phyloP scores from a whole-genome alignment of 2,329 filamentous ascomycete species.

The Aspergillus ustus region DNA sequence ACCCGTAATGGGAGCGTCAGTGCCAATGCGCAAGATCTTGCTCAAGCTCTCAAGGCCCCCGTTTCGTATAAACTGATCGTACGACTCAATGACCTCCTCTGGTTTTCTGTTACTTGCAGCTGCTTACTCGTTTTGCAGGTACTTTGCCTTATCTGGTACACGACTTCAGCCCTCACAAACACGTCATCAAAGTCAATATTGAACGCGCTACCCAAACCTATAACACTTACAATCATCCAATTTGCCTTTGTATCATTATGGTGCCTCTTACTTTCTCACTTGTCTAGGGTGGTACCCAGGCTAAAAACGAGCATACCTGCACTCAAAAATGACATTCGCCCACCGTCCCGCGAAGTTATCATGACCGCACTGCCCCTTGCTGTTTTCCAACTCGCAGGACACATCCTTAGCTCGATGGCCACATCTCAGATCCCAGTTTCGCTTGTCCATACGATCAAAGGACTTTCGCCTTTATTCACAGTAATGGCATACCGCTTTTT shows the following conservation, averaged over 20 bases:
- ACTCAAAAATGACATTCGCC: constrained; percentile 80
- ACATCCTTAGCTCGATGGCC: constrained; percentile 90
- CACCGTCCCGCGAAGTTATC: constrained; percentile 80
- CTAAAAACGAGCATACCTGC: constrained; percentile 75
- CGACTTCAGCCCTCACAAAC: constrained; percentile 93
- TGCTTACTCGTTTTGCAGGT: constrained; percentile 57
- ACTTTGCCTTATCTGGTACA: constrained; percentile 90
- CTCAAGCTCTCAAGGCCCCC: constrained; percentile 86
- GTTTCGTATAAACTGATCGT: constrained; percentile 88
- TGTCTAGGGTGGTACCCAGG: constrained; percentile 73
- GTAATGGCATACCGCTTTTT: constrained; percentile 89
- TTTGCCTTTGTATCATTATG: constrained; percentile 90
- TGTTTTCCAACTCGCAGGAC: constrained; percentile 88
- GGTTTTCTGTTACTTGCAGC: background rate
- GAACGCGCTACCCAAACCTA: constrained; percentile 85
- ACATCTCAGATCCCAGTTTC: constrained; percentile 96
- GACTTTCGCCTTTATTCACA: constrained; percentile 91
- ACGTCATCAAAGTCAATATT: constrained; percentile 97
- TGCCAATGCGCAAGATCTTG: constrained; percentile 91
- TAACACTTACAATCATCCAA: constrained; percentile 89
- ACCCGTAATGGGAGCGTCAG: constrained; percentile 82
- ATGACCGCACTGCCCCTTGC: constrained; percentile 88
- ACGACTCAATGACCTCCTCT: constrained; percentile 42
- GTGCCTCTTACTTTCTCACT: constrained; percentile 78
- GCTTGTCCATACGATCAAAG: constrained; percentile 97